phyloP scores from a whole-genome alignment of 495 filamentous ascomycete genomes.

The Poronia punctata region DNA sequence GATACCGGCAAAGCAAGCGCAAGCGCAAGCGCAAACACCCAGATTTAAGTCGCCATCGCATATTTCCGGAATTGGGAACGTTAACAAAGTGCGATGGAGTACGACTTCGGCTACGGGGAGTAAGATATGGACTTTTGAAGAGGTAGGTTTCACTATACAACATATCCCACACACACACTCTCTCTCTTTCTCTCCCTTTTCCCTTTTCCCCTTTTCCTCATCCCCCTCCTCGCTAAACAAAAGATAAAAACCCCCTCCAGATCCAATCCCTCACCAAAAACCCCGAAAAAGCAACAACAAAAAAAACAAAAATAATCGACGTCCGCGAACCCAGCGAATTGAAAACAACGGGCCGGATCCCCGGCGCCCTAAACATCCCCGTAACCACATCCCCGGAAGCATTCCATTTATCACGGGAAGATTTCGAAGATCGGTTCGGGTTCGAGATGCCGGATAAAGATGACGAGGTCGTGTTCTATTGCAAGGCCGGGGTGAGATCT shows the following conservation, averaged over 20 bases:
- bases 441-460: constrained; percentile 52
- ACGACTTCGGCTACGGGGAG: constrained; percentile 19
- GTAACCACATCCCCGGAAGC: constrained; percentile 69
- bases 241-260: constrained; percentile 28
- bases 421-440: constrained; percentile 71
- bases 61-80: no score
- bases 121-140: constrained; percentile 43
- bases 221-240: constrained; percentile 14
- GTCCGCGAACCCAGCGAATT: constrained; percentile 83
- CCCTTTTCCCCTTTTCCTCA: neutral
- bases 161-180: no score
- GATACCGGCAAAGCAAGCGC: no score
- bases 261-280: constrained; percentile 5
- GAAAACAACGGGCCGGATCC: constrained; percentile 61
- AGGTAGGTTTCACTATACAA: constrained; percentile 24
- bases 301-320: constrained; percentile 44
- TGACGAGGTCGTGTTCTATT: constrained; percentile 76
- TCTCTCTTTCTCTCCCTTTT: neutral
- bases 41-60: neutral
- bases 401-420: constrained; percentile 61
- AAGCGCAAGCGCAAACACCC: neutral
- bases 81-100: constrained; percentile 17
- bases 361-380: constrained; percentile 71
- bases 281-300: neutral
- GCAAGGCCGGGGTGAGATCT: constrained; percentile 81